Percentiles rank a stretch among this genome's conserved stretches.
Conservation (phyloP, 306 rosid genomes). For the Begonia peltatifolia region DNA sequence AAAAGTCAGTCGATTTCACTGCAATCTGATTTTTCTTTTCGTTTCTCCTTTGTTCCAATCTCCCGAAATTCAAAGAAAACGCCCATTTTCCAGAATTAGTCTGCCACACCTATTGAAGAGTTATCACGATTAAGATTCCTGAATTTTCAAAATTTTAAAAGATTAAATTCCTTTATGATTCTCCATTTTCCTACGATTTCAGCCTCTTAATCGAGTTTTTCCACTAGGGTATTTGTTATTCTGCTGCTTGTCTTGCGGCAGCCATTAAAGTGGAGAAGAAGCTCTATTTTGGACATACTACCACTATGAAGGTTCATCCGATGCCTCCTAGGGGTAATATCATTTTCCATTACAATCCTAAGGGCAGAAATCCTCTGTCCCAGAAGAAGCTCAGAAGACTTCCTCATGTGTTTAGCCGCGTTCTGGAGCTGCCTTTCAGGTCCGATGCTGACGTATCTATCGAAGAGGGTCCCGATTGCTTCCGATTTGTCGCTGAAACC, state of each 20-base stretch:
- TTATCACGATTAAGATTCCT: no score
- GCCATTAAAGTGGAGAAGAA: not conserved
- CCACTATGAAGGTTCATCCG: slow-evolving; percentile 75
- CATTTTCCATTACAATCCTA: slow-evolving; percentile 49
- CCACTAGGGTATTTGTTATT: slow-evolving; percentile 11
- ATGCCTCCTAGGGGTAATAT: slow-evolving; percentile 60
- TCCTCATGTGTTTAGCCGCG: slow-evolving; percentile 84
- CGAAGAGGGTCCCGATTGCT: slow-evolving; percentile 55
- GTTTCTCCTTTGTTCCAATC: not conserved
- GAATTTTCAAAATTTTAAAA: no score
- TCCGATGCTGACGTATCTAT: slow-evolving; percentile 78
- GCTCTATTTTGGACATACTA: not conserved
- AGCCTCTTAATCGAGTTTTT: slow-evolving; percentile 13
- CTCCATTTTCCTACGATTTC: slow-evolving; percentile 7
- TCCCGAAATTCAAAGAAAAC: not conserved
- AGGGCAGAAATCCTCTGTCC: slow-evolving; percentile 18
- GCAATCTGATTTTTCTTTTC: not conserved
- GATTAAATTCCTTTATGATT: slow-evolving; percentile 30
- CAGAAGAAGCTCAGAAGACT: slow-evolving; percentile 77
- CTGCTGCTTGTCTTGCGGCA: slow-evolving; percentile 5
- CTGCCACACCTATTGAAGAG: no score
- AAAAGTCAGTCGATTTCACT: not conserved
- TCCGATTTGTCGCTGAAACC: slow-evolving; percentile 74
- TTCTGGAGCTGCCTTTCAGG: slow-evolving; percentile 76
- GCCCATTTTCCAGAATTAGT: not conserved